These are phyloP conservation scores for Hypoxylon crocopeplum DNA, from an alignment of 495 filamentous ascomycete genomes.

Conservation along the genomic window DNA sequence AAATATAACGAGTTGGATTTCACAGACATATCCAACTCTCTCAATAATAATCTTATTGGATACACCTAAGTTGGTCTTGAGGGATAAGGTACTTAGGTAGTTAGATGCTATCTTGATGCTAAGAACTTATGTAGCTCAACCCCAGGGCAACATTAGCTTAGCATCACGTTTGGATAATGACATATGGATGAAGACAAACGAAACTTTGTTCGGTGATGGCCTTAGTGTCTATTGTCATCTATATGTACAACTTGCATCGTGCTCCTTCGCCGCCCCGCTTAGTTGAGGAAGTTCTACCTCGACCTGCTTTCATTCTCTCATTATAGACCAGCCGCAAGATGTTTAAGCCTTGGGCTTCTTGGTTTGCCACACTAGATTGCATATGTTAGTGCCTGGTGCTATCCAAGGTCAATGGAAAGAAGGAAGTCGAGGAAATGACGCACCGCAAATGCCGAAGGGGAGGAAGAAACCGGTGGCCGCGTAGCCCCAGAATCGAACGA, in stretches of 20 bases:
- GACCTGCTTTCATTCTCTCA: background rate
- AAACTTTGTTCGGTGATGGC: slow-evolving; percentile 20
- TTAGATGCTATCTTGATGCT: no score
- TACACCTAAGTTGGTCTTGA: no score
- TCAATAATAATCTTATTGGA: no score
- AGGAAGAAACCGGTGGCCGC: slow-evolving; percentile 76
- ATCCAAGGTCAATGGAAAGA: slow-evolving; percentile 5
- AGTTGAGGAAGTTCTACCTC: background rate
- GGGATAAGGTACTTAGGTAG: no score
- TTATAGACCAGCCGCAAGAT: slow-evolving; percentile 19
- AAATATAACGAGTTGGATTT: no score
- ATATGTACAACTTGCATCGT: slow-evolving; percentile 40
- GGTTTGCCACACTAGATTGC: slow-evolving; percentile 78
- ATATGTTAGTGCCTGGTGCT: slow-evolving; percentile 18
- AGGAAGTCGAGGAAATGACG: slow-evolving; percentile 46
- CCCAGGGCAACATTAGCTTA: background rate
- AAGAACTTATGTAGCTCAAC: no score
- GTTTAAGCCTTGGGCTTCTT: slow-evolving; percentile 66
- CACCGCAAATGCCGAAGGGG: slow-evolving; percentile 85
- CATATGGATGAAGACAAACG: slow-evolving; percentile 8
- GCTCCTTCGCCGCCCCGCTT: slow-evolving; percentile 13
- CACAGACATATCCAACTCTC: no score
- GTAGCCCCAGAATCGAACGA: slow-evolving; percentile 81
- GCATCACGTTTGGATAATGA: background rate
- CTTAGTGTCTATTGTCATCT: slow-evolving; percentile 36